phyloP scores from a whole-genome alignment of 805 yeast genomes.

The Scheffersomyces amazonensis region DNA sequence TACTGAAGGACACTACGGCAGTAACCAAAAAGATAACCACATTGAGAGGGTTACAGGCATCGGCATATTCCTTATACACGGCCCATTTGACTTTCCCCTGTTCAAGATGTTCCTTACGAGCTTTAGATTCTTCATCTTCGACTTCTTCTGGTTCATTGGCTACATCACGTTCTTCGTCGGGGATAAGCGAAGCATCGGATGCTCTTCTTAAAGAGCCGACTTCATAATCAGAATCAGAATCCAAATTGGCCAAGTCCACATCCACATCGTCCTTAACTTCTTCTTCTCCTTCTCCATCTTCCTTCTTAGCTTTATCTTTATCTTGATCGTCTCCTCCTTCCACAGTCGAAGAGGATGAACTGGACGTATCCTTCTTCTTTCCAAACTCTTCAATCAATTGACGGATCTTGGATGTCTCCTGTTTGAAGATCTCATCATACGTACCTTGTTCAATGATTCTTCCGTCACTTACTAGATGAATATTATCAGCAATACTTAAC shows the following conservation, averaged over 20 bases:
- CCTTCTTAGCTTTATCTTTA: slow-evolving; percentile 13
- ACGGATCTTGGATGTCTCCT: slow-evolving; percentile 47
- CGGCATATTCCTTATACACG: slow-evolving; percentile 79
- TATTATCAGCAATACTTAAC: slow-evolving; percentile 66
- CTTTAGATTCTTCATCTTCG: slow-evolving; percentile 35
- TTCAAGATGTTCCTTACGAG: slow-evolving; percentile 75
- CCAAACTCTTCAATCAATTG: slow-evolving; percentile 65
- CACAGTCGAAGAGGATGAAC: slow-evolving; percentile 6
- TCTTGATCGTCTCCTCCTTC: slow-evolving; percentile 15
- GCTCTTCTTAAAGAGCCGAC: slow-evolving; percentile 55
- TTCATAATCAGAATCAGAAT: slow-evolving; percentile 29
- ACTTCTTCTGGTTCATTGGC: slow-evolving; percentile 33
- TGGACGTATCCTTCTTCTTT: slow-evolving; percentile 25
- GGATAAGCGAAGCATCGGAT: slow-evolving; percentile 47
- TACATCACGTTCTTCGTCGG: slow-evolving; percentile 35
- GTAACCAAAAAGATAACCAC: slow-evolving; percentile 57
- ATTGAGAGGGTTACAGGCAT: slow-evolving; percentile 74
- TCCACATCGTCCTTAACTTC: slow-evolving; percentile 13
- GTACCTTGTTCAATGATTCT: slow-evolving; percentile 65
- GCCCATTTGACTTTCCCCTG: slow-evolving; percentile 92
- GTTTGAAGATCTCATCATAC: slow-evolving; percentile 48
- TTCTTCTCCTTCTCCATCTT: slow-evolving; percentile 8
- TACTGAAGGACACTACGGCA: slow-evolving; percentile 55
- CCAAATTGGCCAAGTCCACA: slow-evolving; percentile 26
- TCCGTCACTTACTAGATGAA: slow-evolving; percentile 70